These are phyloP conservation scores for Tetrapisispora fleetii DNA, from an alignment of 805 yeast species.

Conservation along the genomic window DNA sequence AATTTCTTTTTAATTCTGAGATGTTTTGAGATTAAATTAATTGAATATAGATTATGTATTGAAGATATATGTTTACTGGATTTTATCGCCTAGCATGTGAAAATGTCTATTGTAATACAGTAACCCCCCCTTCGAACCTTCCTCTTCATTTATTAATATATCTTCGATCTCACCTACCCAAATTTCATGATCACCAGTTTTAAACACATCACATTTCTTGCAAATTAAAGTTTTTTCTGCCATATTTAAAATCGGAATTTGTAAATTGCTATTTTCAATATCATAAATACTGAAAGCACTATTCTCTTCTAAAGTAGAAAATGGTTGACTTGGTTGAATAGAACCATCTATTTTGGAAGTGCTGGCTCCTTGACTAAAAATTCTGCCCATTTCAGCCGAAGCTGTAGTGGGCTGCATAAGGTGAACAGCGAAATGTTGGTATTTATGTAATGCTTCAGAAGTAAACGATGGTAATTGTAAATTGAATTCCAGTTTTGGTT, in stretches of 20 bases:
- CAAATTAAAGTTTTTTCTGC: constrained; percentile 59
- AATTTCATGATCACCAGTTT: constrained; percentile 77
- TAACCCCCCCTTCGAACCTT: constrained; percentile 46
- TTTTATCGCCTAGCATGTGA: constrained; percentile 37
- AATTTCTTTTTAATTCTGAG: too few relatives aligned
- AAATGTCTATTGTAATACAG: constrained; percentile 55
- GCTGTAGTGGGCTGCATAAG: constrained; percentile 50
- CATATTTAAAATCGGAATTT: constrained; percentile 47
- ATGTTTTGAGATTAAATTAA: too few relatives aligned
- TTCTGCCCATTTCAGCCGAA: constrained; percentile 51
- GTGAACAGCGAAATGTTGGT: constrained; percentile 60
- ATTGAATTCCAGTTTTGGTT: constrained; percentile 75
- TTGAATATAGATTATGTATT: neutral
- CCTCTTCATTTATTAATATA: constrained; percentile 30
- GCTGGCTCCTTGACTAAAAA: constrained; percentile 50
- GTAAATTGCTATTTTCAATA: constrained; percentile 13
- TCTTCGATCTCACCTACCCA: constrained; percentile 77
- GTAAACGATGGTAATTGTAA: constrained; percentile 81
- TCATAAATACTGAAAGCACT: constrained; percentile 30
- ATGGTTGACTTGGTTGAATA: constrained; percentile 42
- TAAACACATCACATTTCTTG: constrained; percentile 40
- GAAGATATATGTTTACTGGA: constrained; percentile 2
- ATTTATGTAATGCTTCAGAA: constrained; percentile 50
- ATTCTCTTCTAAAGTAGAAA: constrained; percentile 31
- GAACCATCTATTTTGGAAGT: constrained; percentile 20